Base-by-base conservation (phyloP, 2,329 filamentous ascomycete species). In the Sporothrix curviconia region DNA sequence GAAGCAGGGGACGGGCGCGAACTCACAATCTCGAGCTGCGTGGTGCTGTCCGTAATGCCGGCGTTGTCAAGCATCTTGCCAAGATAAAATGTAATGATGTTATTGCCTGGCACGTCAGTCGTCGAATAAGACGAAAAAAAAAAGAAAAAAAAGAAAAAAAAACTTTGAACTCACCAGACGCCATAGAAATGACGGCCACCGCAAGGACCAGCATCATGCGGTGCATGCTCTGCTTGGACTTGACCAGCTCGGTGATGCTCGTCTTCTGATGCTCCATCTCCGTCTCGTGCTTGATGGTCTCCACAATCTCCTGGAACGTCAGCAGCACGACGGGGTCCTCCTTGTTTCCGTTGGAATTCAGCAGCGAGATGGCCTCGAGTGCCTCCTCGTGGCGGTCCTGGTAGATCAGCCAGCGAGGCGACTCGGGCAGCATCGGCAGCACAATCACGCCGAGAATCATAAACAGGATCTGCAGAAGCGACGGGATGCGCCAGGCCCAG, bases 281-380 rank as follows among this genome's bases (percentile, higher is more conserved):
- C 9, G 22, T 24, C 37, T 61, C 60, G n/a, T 32, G 39, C 14
- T 43, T 28, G 15, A 61, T 30, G 19, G 55, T 59, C 15, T 55
- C 54, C 28, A 58, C 44, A n/a, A 62, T 62, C 37, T 62, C 56
- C n/a, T 47, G 28, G 30, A 50, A 60, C 9, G 56, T 44, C 7
- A 43, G 44, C 25, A 50, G 46, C 12, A 59, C 52, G 1, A 50
- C 19, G 22, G 42, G 44, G 15, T 53, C 32, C 11, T 47, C 46
- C 9, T 17, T 25, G 24, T 55, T 39, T 15, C 55, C 59, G 14
- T 47, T 63, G 7, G 72, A 70, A 37, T 77, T 71, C 39, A 72
- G 71, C 56, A 70, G 67, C 0, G 73, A 70, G 0, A 79, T 66
- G 0, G 72, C 68, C 15, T 65, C 56, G 4, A 68, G 56, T 2